Base-by-base conservation (phyloP, 208 protist genomes). In the Porcisia deanei region DNA sequence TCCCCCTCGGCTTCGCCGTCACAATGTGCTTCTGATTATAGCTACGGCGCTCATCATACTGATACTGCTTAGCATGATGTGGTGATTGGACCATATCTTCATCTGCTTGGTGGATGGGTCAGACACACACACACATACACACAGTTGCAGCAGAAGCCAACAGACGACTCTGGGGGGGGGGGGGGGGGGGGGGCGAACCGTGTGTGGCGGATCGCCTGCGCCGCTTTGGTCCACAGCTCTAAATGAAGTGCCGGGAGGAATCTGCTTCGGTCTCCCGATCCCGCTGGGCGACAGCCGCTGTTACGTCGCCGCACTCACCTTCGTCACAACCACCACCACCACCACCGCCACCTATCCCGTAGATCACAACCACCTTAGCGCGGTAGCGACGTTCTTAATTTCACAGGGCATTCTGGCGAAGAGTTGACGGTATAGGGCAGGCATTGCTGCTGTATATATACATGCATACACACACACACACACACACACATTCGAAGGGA, bases 21-120 rank as follows among this genome's bases (percentile, higher is more conserved):
- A 65, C 53, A 70, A 63, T 9, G 45, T 60, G 12, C 8, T 77
- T 10, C 18, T 82, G 37, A 22, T 78, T 1, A 65, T 63, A 10
- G 49, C 83, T 12, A 45, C 70, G 55, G 63, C 67, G 34, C 7
- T 78, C 57, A 47, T 79, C n/a, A 0, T 86, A 25, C 37, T 80
- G 6, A 34, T 72, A 14, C 71, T 86, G 77, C n/a, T 74, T 1
- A 34, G 54, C 47, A 52, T 14, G 5, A 1, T 52, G 47, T 30
- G 30, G 30, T 30, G 30, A 30, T 30, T 30, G 30, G 30, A 30
- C 30, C 30, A 30, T 30, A 30, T 30, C 30, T 30, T 30, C 30
- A 30, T 30, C 30, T 30, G 30, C 30, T 30, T 30, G 30, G 30
- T 30, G 30, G 30, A 30, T 30, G 30, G 0, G 30, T 30, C 30